Evolutionary conservation across 352 stramenopile species (phyloP).

Genomic region (Phytophthora rubi): DNA sequence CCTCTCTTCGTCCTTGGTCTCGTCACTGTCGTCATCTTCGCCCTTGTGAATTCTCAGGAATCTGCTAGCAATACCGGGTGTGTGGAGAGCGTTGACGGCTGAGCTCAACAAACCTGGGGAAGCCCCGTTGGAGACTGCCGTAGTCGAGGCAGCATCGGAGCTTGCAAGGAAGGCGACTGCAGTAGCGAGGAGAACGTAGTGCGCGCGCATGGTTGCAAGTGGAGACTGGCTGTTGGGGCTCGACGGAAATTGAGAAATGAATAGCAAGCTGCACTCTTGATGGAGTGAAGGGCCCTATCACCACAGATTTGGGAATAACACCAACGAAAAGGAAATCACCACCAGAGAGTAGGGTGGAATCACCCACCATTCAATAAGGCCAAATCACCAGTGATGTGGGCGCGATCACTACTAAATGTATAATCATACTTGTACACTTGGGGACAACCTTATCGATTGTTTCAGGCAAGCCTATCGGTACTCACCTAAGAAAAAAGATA

Average conservation of each 20-base stretch:
- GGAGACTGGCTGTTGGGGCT: background rate
- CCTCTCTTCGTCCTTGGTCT: background rate
- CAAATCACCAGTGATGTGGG: background rate
- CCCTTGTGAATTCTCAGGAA: background rate
- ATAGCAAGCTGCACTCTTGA: background rate
- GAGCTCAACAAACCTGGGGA: background rate
- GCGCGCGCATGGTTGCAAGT: background rate
- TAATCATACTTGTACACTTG: background rate
- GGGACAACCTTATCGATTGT: background rate
- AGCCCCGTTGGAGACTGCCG: background rate
- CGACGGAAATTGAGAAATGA: background rate
- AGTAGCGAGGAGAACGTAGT: background rate
- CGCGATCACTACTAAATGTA: background rate
- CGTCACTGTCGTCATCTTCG: background rate
- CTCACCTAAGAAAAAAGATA: no score
- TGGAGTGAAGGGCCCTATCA: background rate
- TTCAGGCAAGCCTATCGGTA: background rate
- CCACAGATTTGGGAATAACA: background rate
- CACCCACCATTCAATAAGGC: background rate
- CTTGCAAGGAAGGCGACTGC: background rate
- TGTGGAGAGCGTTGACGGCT: background rate
- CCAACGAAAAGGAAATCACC: background rate
- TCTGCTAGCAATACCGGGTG: background rate
- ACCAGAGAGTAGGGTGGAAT: background rate
- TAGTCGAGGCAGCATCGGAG: background rate